These are phyloP conservation scores for Proliferodiscus dingleyae DNA, from an alignment of 2,329 filamentous ascomycete genomes.

Conservation along the genomic window DNA sequence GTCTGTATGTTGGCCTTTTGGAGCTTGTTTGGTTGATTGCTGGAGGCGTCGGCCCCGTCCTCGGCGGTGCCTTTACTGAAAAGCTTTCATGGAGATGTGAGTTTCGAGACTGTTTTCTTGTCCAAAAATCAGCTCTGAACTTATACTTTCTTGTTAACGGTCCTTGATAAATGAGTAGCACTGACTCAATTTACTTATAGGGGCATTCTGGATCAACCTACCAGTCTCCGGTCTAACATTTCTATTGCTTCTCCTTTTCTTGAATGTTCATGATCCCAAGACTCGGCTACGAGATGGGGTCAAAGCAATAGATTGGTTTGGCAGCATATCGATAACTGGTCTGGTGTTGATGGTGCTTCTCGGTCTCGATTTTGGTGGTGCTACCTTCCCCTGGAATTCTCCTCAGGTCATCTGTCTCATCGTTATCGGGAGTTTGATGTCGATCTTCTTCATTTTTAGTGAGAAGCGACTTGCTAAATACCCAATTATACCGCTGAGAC, in stretches of 20 bases:
- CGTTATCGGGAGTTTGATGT: slow-evolving; percentile 61
- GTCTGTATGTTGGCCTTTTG: slow-evolving; percentile 40
- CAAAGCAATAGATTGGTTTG: slow-evolving; percentile 54
- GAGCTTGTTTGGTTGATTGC: slow-evolving; percentile 59
- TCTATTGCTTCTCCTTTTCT: slow-evolving; percentile 51
- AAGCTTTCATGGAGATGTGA: slow-evolving; percentile 52
- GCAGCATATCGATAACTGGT: slow-evolving; percentile 59
- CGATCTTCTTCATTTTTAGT: slow-evolving; percentile 56
- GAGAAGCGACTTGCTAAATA: slow-evolving; percentile 68
- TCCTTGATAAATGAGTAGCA: neutral
- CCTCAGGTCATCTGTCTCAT: slow-evolving; percentile 72
- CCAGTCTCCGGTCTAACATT: slow-evolving; percentile 36
- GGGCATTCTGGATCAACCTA: slow-evolving; percentile 55
- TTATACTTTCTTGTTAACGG: no score
- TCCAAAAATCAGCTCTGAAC: no score
- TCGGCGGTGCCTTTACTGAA: slow-evolving; percentile 58
- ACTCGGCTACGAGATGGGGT: slow-evolving; percentile 52
- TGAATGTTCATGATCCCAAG: slow-evolving; percentile 60
- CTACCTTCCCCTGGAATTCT: slow-evolving; percentile 64
- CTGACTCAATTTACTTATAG: neutral
- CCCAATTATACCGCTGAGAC: slow-evolving; percentile 68
- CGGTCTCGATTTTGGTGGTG: slow-evolving; percentile 76
- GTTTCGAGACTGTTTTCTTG: neutral
- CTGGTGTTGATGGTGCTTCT: slow-evolving; percentile 79
- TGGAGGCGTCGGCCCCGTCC: slow-evolving; percentile 52